Evolutionary conservation across 2,329 filamentous ascomycete genomes (phyloP).

Genomic region (Sporothrix schenckii): DNA sequence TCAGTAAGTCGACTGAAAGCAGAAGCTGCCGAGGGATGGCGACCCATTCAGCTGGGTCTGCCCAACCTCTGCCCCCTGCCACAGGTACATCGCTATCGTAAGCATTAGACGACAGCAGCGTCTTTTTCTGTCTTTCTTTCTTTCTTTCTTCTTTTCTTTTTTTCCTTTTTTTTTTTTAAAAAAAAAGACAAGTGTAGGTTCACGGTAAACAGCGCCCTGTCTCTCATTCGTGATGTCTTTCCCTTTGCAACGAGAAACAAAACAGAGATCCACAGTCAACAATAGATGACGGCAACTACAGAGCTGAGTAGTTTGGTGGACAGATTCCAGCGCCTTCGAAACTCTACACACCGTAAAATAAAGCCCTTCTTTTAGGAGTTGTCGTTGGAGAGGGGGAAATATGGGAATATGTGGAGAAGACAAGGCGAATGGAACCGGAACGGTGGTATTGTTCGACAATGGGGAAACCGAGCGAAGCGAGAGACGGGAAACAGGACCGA

Average conservation of each 20-base stretch:
- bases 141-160: no score
- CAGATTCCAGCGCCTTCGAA: no score
- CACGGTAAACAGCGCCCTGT: background rate
- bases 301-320: no score
- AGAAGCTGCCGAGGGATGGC: slow-evolving; percentile 1
- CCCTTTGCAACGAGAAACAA: background rate
- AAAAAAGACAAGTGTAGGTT: background rate
- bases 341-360: no score
- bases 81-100: no score
- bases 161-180: no score
- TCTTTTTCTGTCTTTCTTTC: no score
- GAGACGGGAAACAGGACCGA: background rate
- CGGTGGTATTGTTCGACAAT: background rate
- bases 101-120: no score
- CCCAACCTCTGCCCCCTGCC: background rate
- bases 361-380: no score
- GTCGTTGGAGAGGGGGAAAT: background rate
- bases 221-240: slow-evolving; percentile 20
- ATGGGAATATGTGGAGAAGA: slow-evolving; percentile 18
- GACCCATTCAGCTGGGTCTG: slow-evolving; percentile 24
- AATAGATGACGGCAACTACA: no score
- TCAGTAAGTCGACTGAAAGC: no score
- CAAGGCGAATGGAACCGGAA: background rate
- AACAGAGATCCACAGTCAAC: no score
- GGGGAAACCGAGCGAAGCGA: slow-evolving; percentile 7